Conservation (phyloP, 768 basidiomycete genomes). For the Auricularia sp. region DNA sequence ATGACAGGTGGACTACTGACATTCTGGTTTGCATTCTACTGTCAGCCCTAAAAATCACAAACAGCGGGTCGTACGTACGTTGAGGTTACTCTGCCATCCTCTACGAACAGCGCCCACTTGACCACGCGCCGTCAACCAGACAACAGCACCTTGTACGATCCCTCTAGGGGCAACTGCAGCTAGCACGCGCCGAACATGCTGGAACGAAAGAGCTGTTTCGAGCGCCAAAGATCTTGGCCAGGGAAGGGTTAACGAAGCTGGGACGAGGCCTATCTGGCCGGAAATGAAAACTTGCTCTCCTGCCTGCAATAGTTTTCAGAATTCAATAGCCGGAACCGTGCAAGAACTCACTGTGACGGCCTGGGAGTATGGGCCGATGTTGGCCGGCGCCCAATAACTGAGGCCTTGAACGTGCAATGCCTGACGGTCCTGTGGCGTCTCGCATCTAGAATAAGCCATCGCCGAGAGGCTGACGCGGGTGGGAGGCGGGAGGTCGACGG, state of each 20-base stretch:
- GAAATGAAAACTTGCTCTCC: conserved; percentile 77
- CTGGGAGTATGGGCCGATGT: conserved; percentile 98
- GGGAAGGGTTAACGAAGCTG: conserved; percentile 60
- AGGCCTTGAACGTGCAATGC: conserved; percentile 90
- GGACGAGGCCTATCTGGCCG: conserved; percentile 89
- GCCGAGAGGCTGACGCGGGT: conserved; percentile 64
- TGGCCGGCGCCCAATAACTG: conserved; percentile 99
- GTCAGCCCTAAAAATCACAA: too few species aligned
- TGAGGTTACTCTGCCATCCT: neutral
- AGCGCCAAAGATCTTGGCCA: conserved; percentile 41
- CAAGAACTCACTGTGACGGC: conserved; percentile 57
- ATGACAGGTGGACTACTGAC: conserved; percentile 28
- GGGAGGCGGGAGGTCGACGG: conserved; percentile 53
- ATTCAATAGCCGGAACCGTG: neutral
- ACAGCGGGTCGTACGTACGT: neutral
- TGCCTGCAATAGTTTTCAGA: conserved; percentile 33
- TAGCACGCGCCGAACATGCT: conserved; percentile 67
- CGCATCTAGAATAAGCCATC: conserved; percentile 46
- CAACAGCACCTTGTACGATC: conserved; percentile 48
- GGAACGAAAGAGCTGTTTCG: conserved; percentile 67
- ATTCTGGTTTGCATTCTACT: too few species aligned
- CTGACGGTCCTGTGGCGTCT: conserved; percentile 35
- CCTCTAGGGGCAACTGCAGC: conserved; percentile 57
- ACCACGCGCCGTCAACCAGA: conserved; percentile 45
- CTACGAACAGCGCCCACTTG: neutral